A percentile compares a stretch with the other conserved stretches of the same genome.
phyloP scores from a whole-genome alignment of 805 yeast species.

The Sugiyamaella floridensis region DNA sequence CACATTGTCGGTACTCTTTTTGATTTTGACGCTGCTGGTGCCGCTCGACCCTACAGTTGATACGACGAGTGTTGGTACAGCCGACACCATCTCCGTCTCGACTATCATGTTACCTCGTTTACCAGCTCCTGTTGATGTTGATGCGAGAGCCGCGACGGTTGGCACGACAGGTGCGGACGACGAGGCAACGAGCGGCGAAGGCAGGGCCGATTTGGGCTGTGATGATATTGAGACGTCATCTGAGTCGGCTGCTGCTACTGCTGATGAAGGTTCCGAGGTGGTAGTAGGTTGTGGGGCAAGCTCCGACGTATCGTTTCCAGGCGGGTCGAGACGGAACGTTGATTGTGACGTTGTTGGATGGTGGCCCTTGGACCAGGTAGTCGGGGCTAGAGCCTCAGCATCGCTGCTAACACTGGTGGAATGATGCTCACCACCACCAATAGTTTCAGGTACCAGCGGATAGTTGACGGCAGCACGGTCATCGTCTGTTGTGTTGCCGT shows the following conservation, averaged over 20 bases:
- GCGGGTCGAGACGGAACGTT: background rate
- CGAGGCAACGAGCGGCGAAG: slow-evolving; percentile 5
- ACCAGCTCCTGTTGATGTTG: background rate
- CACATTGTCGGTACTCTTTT: slow-evolving; percentile 20
- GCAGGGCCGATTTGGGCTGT: background rate
- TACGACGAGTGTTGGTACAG: slow-evolving; percentile 36
- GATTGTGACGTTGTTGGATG: background rate
- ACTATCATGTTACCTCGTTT: slow-evolving; percentile 38
- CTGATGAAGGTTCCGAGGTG: too few relatives aligned
- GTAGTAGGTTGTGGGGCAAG: too few relatives aligned
- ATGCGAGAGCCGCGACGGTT: slow-evolving; percentile 6
- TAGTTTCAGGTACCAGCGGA: too few relatives aligned
- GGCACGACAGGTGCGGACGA: slow-evolving; percentile 5
- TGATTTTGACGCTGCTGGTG: slow-evolving; percentile 15
- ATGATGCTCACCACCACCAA: too few relatives aligned
- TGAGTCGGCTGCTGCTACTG: background rate
- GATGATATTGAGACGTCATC: background rate
- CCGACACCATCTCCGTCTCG: slow-evolving; percentile 57
- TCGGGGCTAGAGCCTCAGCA: too few relatives aligned
- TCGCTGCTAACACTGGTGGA: too few relatives aligned
- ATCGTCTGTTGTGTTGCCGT: background rate
- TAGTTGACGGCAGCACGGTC: background rate
- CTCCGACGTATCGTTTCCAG: background rate
- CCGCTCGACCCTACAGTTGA: slow-evolving; percentile 8
- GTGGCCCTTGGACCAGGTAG: background rate